Conservation (phyloP, 2,329 filamentous ascomycete species). For the Pseudogymnoascus sp. region DNA sequence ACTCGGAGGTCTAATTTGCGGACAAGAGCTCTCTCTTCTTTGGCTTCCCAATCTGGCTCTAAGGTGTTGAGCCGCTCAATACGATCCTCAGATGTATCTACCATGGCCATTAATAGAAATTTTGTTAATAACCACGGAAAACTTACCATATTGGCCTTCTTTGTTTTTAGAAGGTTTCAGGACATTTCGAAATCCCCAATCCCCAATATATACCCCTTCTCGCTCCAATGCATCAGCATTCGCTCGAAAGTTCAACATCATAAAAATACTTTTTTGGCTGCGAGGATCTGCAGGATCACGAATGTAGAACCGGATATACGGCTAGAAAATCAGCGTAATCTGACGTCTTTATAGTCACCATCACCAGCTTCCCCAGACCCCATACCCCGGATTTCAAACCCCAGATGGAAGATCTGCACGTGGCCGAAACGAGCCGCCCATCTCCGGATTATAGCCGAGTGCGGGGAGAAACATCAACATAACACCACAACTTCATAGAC, state of each 20-base stretch:
- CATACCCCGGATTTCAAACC: not conserved
- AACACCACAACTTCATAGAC: conserved; percentile 6
- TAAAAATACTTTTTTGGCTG: not conserved
- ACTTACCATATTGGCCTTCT: conserved; percentile 3
- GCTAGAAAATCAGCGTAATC: not conserved
- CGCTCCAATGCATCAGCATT: not conserved
- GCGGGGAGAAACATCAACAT: not conserved
- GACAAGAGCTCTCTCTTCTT: conserved; percentile 17
- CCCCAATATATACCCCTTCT: conserved; percentile 10
- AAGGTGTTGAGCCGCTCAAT: not conserved
- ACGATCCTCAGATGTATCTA: conserved; percentile 7
- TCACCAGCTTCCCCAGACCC: not conserved
- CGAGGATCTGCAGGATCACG: not conserved
- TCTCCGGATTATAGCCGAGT: conserved; percentile 11
- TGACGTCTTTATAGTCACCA: not conserved
- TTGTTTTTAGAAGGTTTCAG: not conserved
- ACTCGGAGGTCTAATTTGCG: conserved; percentile 19
- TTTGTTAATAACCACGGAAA: not conserved
- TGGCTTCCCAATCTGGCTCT: conserved; percentile 15
- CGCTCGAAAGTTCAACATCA: not conserved
- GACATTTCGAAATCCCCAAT: not conserved
- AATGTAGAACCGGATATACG: not conserved
- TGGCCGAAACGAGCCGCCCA: not conserved
- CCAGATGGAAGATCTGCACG: not conserved
- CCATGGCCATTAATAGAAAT: not conserved